Conservation (phyloP, 2,329 filamentous ascomycete genomes). For the Aspergillus tubingensis region DNA sequence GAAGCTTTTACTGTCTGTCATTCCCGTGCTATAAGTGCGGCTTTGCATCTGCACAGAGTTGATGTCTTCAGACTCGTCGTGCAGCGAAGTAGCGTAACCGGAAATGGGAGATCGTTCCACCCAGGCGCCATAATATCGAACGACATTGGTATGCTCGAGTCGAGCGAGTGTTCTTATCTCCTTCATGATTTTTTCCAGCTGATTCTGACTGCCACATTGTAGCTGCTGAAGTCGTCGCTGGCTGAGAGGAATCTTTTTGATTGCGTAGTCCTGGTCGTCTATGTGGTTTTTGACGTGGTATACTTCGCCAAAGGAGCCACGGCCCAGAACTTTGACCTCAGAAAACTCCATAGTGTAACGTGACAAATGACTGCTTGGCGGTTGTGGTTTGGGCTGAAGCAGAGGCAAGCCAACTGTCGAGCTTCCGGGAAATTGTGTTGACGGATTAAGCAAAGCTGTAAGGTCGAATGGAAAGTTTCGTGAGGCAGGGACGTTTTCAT, state of each 20-base stretch:
- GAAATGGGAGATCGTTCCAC: slow-evolving; percentile 52
- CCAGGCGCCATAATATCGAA: slow-evolving; percentile 68
- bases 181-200: slow-evolving; percentile 58
- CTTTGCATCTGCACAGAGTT: slow-evolving; percentile 20
- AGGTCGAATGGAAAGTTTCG: slow-evolving; percentile 28
- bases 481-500: slow-evolving; percentile 21
- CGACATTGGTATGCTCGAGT: slow-evolving; percentile 66
- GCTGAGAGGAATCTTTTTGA: slow-evolving; percentile 66
- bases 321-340: slow-evolving; percentile 60
- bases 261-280: slow-evolving; percentile 63
- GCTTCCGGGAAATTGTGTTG: slow-evolving; percentile 30
- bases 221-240: slow-evolving; percentile 54
- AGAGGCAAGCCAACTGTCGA: slow-evolving; percentile 37
- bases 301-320: slow-evolving; percentile 66
- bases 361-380: slow-evolving; percentile 34
- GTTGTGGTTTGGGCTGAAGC: slow-evolving; percentile 27
- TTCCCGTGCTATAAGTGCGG: slow-evolving; percentile 18
- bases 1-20: slow-evolving; percentile 33
- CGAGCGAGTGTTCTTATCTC: slow-evolving; percentile 64
- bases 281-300: slow-evolving; percentile 63
- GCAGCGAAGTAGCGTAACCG: slow-evolving; percentile 12
- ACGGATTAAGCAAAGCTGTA: slow-evolving; percentile 24
- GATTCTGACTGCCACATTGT: slow-evolving; percentile 53
- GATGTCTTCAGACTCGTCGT: slow-evolving; percentile 5
- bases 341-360: slow-evolving; percentile 55